Evolutionary conservation across 1,284 basidiomycete species (phyloP), one percentile per base, ranked within the genome.

Genomic region (Tylopilus sp.): DNA sequence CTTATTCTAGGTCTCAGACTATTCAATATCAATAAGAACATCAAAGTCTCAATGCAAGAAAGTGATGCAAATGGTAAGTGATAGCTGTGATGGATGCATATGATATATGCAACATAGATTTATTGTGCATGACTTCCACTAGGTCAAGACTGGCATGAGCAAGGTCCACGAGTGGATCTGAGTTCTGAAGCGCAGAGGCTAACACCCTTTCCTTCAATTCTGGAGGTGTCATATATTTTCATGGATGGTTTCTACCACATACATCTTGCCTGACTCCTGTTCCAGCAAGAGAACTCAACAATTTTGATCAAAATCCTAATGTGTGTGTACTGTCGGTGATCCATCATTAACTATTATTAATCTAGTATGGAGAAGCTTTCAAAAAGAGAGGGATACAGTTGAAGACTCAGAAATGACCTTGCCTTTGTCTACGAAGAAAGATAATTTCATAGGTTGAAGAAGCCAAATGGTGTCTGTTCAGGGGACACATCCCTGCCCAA

Each of bases 101-200:
- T n/a, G n/a, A 49, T 29, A 58, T 58, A 58, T 29, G 19, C 29
- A 22, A 8, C 44, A 55, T 61, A 49, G 55, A 61, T 61, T 32
- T 19, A 24, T 18, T 39, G 19, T n/a, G n/a, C n/a, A n/a, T n/a
- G n/a, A n/a, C n/a, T 32, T n/a, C 47, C 13, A 33, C 32, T n/a
- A 61, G 60, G 47, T 54, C 41, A 61, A 36, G n/a, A 61, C 33
- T 16, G 53, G 53, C 10, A 56, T 56, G 33, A 61, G 60, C 19
- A 33, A 61, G 7, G 15, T 29, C 19, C n/a, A 18, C 6, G 53
- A 7, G 39, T 24, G 8, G 60, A 61, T 16, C 39, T 61, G 44
- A 39, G 29, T 24, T 61, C 53, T 61, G 29, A 61, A 61, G 39
- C 60, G 56, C 36, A 61, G 56, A 6, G 26, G 4, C 33, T n/a